Evolutionary conservation across 768 basidiomycete species (phyloP).

Genomic region (Porpolomopsis calyptriformis): DNA sequence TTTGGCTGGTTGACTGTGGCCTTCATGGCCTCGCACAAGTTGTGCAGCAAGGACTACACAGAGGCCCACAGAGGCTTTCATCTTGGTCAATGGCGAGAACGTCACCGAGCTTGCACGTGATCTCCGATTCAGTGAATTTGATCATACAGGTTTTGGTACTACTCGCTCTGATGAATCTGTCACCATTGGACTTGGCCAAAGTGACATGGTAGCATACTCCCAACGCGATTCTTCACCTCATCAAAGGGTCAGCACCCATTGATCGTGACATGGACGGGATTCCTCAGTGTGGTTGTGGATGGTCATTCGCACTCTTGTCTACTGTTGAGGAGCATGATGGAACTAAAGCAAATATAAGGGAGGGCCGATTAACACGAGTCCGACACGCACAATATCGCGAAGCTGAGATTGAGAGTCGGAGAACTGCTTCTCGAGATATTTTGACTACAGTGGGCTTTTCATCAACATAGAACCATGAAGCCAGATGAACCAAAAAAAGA

Average conservation of each 20-base stretch:
- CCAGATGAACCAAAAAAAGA: constrained; percentile 25
- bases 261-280: too few relatives aligned
- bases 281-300: too few relatives aligned
- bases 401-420: constrained; percentile 82
- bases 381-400: constrained; percentile 62
- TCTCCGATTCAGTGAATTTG: too few relatives aligned
- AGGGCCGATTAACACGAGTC: constrained; percentile 5
- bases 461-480: constrained; percentile 1
- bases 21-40: constrained; percentile 41
- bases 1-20: constrained; percentile 33
- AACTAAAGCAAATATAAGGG: constrained; percentile 34
- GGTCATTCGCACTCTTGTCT: too few relatives aligned
- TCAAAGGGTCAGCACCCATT: too few relatives aligned
- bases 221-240: too few relatives aligned
- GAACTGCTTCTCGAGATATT: constrained; percentile 90
- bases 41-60: constrained; percentile 29
- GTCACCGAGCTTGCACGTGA: too few relatives aligned
- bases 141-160: too few relatives aligned
- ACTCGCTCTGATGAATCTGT: too few relatives aligned
- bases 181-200: too few relatives aligned
- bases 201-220: too few relatives aligned
- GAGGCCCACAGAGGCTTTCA: constrained; percentile 39
- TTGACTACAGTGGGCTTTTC: constrained; percentile 39
- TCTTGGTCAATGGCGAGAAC: constrained; percentile 16
- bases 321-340: constrained; percentile 39